phyloP scores from a whole-genome alignment of 179 eudicot species.

The Carnegiea gigantea region DNA sequence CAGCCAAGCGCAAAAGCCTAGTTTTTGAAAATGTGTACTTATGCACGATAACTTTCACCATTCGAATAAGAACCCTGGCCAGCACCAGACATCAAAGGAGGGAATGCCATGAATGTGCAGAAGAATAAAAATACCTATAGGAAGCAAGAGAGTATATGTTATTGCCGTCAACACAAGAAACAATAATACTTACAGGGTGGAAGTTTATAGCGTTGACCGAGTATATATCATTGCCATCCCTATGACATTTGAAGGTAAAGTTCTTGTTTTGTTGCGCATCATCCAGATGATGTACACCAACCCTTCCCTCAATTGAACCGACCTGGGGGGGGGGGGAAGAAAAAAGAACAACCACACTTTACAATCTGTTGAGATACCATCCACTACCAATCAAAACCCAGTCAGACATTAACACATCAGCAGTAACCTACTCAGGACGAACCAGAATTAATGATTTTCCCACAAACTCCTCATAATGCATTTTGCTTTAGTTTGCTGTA shows the following conservation, averaged over 20 bases:
- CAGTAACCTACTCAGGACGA: neutral
- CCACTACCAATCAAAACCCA: conserved; percentile 47
- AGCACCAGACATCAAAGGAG: neutral
- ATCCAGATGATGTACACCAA: conserved; percentile 96
- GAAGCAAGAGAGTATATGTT: conserved; percentile 57
- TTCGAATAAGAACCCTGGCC: neutral
- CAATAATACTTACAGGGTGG: conserved; percentile 70
- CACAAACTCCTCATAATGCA: neutral
- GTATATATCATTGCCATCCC: conserved; percentile 81
- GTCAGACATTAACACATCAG: neutral
- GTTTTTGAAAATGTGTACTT: neutral
- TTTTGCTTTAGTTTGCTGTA: neutral
- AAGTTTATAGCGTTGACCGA: conserved; percentile 87
- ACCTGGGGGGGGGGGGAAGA: conserved; percentile 37
- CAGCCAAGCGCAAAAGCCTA: neutral
- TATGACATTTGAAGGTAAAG: conserved; percentile 95
- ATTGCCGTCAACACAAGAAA: conserved; percentile 51
- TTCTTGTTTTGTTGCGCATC: conserved; percentile 77
- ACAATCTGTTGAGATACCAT: conserved; percentile 20
- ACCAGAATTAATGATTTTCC: neutral
- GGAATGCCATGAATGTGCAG: neutral
- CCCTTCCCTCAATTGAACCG: conserved; percentile 96
- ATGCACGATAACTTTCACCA: neutral
- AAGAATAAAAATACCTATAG: conserved; percentile 43
- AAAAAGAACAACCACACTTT: neutral